A percentile compares a stretch with the other conserved stretches of the same genome.
Conservation (phyloP, 148 eudicot species). For the Amaranthus palmeri region DNA sequence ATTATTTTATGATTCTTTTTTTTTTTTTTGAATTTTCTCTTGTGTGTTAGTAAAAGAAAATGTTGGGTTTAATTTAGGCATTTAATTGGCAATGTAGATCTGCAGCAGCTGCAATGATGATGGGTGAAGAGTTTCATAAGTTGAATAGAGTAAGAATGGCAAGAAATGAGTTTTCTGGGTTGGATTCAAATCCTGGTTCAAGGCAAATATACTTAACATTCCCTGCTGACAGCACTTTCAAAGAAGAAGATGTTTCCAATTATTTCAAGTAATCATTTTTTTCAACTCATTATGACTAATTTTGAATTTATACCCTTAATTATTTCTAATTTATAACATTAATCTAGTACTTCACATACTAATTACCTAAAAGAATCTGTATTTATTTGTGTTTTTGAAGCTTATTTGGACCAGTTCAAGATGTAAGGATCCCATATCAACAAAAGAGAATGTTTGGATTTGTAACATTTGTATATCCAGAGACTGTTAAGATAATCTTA, state of each 20-base stretch:
- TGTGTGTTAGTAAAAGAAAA: not conserved
- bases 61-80: conserved; percentile 14
- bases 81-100: conserved; percentile 50
- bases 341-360: not conserved
- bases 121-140: conserved; percentile 64
- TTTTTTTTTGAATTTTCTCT: not conserved
- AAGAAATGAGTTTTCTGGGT: conserved; percentile 54
- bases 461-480: conserved; percentile 80
- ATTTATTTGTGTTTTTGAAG: conserved; percentile 36
- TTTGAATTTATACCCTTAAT: not conserved
- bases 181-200: conserved; percentile 44
- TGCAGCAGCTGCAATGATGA: conserved; percentile 64
- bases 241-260: conserved; percentile 82
- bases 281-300: not conserved
- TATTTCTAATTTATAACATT: not conserved
- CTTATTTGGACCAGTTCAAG: conserved; percentile 86
- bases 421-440: conserved; percentile 96
- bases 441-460: conserved; percentile 97
- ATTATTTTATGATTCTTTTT: not conserved
- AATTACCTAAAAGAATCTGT: too few species aligned
- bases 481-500: conserved; percentile 75
- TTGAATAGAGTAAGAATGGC: conserved; percentile 44
- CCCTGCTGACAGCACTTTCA: conserved; percentile 92
- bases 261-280: conserved; percentile 59
- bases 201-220: conserved; percentile 91